Conservation (phyloP, 768 basidiomycete species). For the Rubroboletus satanas region DNA sequence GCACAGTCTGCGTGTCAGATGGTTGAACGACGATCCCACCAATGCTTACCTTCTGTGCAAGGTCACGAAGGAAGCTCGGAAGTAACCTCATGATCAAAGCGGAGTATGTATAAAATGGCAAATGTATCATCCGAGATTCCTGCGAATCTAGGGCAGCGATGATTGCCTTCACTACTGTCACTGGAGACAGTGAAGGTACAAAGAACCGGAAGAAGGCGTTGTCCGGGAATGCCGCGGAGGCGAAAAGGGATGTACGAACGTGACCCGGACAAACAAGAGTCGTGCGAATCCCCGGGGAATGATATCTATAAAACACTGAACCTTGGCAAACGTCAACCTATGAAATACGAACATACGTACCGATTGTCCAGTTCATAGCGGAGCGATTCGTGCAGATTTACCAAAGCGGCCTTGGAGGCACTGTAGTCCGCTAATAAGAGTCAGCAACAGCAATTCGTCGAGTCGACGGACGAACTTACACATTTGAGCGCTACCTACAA, state of each 20-base stretch:
- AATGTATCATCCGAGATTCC: constrained; percentile 62
- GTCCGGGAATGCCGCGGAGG: constrained; percentile 47
- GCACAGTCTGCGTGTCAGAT: constrained; percentile 11
- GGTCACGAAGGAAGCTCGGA: constrained; percentile 72
- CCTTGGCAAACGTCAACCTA: neutral
- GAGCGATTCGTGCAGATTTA: constrained; percentile 77
- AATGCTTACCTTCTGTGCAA: constrained; percentile 65
- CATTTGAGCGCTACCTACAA: constrained; percentile 71
- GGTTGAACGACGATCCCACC: neutral
- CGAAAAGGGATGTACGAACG: constrained; percentile 76
- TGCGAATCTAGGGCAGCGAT: constrained; percentile 79
- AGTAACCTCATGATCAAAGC: constrained; percentile 51
- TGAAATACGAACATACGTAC: constrained; percentile 35
- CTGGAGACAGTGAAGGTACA: constrained; percentile 67
- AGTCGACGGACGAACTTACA: constrained; percentile 42
- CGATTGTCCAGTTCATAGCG: constrained; percentile 82
- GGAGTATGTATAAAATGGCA: constrained; percentile 72
- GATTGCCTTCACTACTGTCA: constrained; percentile 74
- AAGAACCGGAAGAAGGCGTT: constrained; percentile 63
- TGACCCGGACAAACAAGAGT: constrained; percentile 83
- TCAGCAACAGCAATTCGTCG: constrained; percentile 5
- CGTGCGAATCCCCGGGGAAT: constrained; percentile 75
- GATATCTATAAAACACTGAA: constrained; percentile 45
- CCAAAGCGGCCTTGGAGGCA: constrained; percentile 89
- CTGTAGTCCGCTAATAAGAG: constrained; percentile 72